Base-by-base conservation (phyloP, 2,329 filamentous ascomycete species). In the Lithohypha guttulata region DNA sequence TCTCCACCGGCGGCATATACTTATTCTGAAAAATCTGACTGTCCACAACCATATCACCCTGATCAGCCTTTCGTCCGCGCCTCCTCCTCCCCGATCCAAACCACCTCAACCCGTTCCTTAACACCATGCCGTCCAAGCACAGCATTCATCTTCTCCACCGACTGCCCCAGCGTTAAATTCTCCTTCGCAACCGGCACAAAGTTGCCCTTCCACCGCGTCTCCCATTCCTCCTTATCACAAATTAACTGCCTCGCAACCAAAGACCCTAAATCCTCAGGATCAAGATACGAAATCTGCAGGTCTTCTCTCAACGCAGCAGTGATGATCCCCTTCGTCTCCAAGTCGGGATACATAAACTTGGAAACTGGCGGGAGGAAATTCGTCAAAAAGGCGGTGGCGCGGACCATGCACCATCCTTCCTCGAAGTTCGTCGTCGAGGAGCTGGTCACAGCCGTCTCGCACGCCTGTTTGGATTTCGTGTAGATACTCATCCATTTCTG, bases 1-100 rank as follows among this genome's bases (percentile, higher is more conserved):
- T 20, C 34, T 43, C 35, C n/a, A 21, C 29, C 9, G 33, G 2
- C 17, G 20, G 11, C 7, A 15, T 19, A 29, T 21, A 21, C 4
- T 39, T 35, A 19, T 39, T 39, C 28, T 32, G 35, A 17, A 43
- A 39, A 10, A 43, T 11, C 22, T 43, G 41, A 14, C 35, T 33
- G n/a, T 6, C 30, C 4, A 43, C 23, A 11, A 39, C 32, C 15
- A 32, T 23, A 21, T 43, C 32, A 3, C 35, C 26, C n/a, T 18
- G 14, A 11, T 15, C 29, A 8, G 21, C 13, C n/a, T 20, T 15
- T 6, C 19, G 17, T 21, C 15, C n/a, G 10, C 10, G 35, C 35
- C 21, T 34, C 34, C 5, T 22, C 41, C 9, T 39, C 41, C 9
- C 28, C 18, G 8, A 43, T 20, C 11, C 34, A 27, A 10, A 26